Evolutionary conservation across 2,329 filamentous ascomycete species (phyloP).

Genomic region (Chaetoscypha palmicola): DNA sequence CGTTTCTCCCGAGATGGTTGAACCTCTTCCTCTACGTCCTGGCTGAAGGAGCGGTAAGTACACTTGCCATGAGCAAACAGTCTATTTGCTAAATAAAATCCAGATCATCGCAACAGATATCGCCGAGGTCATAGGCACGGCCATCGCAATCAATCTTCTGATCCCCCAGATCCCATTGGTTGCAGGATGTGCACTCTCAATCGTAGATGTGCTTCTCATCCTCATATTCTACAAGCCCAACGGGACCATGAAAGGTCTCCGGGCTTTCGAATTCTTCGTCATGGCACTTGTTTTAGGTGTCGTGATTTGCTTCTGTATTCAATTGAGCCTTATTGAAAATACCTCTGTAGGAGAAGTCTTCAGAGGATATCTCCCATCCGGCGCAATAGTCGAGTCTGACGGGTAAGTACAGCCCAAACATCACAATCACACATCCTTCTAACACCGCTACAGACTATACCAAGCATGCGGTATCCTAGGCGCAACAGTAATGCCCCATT

Average conservation of each 20-base stretch:
- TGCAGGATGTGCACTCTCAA: slow-evolving; percentile 61
- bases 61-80: background rate
- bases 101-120: slow-evolving; percentile 52
- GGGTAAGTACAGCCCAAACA: slow-evolving; percentile 33
- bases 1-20: slow-evolving; percentile 44
- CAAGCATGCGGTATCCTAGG: slow-evolving; percentile 71
- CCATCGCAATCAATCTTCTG: slow-evolving; percentile 61
- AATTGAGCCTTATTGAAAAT: slow-evolving; percentile 54
- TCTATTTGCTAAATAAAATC: background rate
- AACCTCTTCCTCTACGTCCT: slow-evolving; percentile 47
- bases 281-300: slow-evolving; percentile 58
- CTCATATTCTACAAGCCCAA: slow-evolving; percentile 58
- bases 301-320: slow-evolving; percentile 63
- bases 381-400: slow-evolving; percentile 48
- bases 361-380: slow-evolving; percentile 56
- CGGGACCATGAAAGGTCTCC: slow-evolving; percentile 49
- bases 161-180: slow-evolving; percentile 57
- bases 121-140: slow-evolving; percentile 58
- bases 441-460: slow-evolving; percentile 41
- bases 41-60: slow-evolving; percentile 41
- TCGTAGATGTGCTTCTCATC: slow-evolving; percentile 61
- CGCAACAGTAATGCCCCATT: slow-evolving; percentile 68
- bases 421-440: slow-evolving; percentile 8
- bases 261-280: slow-evolving; percentile 60
- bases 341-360: slow-evolving; percentile 54